These are phyloP conservation scores for Rubroboletus satanas DNA, from an alignment of 768 basidiomycete genomes.

Conservation along the genomic window DNA sequence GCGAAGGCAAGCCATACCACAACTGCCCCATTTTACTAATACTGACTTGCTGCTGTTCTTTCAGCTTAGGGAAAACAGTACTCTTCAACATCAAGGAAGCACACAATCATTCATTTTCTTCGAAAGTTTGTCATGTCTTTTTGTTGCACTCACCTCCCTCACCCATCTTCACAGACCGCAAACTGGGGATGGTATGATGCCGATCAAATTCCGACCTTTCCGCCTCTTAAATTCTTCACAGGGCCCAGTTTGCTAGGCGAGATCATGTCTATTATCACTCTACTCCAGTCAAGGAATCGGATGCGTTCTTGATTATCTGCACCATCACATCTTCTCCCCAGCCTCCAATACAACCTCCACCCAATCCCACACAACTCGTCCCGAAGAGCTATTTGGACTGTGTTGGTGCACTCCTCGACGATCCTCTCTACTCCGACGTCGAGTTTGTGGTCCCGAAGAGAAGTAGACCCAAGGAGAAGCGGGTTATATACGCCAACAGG, in stretches of 20 bases:
- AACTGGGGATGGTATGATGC: constrained; percentile 79
- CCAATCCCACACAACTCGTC: constrained; percentile 48
- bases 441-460: constrained; percentile 67
- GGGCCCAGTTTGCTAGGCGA: constrained; percentile 77
- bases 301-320: constrained; percentile 74
- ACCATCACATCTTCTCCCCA: constrained; percentile 69
- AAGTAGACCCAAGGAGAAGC: constrained; percentile 34
- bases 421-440: constrained; percentile 82
- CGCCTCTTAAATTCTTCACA: constrained; percentile 22
- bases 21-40: neutral
- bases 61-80: constrained; percentile 45
- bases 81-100: constrained; percentile 72
- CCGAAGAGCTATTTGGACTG: constrained; percentile 66
- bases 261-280: constrained; percentile 66
- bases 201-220: neutral
- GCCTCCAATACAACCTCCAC: constrained; percentile 43
- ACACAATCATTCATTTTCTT: constrained; percentile 76
- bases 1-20: constrained; percentile 45
- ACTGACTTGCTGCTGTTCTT: neutral
- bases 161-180: constrained; percentile 48
- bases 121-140: constrained; percentile 42
- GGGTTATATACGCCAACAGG: constrained; percentile 64
- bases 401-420: constrained; percentile 72
- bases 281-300: constrained; percentile 47
- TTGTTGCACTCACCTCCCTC: constrained; percentile 4